These are phyloP conservation scores for Hibiscus tridactylites DNA, from an alignment of 345 rosid genomes.

Conservation along the genomic window DNA sequence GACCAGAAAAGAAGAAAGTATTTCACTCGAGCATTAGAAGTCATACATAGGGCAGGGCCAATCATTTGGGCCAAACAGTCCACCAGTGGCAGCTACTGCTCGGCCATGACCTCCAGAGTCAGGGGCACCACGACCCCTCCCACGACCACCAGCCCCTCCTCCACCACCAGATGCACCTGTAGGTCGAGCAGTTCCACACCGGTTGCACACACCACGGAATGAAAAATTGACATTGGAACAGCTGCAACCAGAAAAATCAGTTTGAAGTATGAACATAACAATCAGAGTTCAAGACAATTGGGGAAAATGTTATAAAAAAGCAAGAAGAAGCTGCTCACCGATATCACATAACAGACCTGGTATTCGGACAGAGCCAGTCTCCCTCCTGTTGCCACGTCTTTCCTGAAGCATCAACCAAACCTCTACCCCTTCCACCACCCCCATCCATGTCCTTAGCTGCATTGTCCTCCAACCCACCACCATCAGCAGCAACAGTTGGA, in stretches of 20 bases:
- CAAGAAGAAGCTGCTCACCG: conserved; percentile 97
- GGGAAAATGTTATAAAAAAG: conserved; percentile 28
- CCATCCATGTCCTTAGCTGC: conserved; percentile 29
- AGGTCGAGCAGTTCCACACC: conserved; percentile 96
- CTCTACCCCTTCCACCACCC: conserved; percentile 69
- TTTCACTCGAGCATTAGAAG: conserved; percentile 2
- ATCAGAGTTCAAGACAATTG: neutral
- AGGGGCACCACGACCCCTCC: conserved; percentile 63
- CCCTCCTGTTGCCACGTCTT: conserved; percentile 96
- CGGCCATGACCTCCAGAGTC: conserved; percentile 47
- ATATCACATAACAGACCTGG: conserved; percentile 99
- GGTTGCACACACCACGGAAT: conserved; percentile 95
- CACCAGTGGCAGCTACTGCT: conserved; percentile 49
- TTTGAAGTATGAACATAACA: conserved; percentile 11
- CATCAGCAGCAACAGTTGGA: conserved; percentile 27
- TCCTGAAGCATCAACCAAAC: conserved; percentile 60
- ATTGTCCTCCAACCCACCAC: conserved; percentile 42
- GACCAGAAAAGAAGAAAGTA: neutral
- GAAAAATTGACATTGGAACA: conserved; percentile 96
- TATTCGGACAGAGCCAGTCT: conserved; percentile 97
- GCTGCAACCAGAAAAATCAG: conserved; percentile 39
- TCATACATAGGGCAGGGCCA: conserved; percentile 99
- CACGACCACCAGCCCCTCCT: conserved; percentile 70
- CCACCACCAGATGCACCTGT: conserved; percentile 75
- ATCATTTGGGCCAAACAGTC: conserved; percentile 97